Percentiles rank a stretch among this genome's conserved stretches.
These are phyloP conservation scores for Paspalum vaginatum DNA, from an alignment of 176 grass and related monocot species.

Conservation along the genomic window DNA sequence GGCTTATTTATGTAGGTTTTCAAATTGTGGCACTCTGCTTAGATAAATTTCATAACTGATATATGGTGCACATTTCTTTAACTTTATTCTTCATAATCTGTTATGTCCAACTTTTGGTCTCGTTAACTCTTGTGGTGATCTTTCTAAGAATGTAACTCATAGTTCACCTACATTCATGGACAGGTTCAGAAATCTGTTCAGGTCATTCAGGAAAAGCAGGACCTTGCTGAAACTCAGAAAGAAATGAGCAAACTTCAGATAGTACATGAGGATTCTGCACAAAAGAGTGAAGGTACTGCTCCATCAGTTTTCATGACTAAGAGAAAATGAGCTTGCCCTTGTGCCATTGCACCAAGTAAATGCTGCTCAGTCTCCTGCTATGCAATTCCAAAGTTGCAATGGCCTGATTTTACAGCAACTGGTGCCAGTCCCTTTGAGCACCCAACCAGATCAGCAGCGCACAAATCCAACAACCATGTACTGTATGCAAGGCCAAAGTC, in stretches of 20 bases:
- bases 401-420: constrained; percentile 58
- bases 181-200: constrained; percentile 89
- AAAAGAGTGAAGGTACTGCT: constrained; percentile 61
- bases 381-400: constrained; percentile 59
- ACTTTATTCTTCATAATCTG: background rate
- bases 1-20: background rate
- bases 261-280: constrained; percentile 58
- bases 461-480: constrained; percentile 54
- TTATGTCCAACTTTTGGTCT: background rate
- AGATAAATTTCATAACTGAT: background rate
- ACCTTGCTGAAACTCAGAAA: constrained; percentile 72
- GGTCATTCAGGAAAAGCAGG: constrained; percentile 85
- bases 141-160: background rate
- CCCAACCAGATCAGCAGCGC: constrained; percentile 48
- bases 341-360: constrained; percentile 67
- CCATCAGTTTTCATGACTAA: constrained; percentile 53
- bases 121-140: background rate
- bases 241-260: constrained; percentile 81
- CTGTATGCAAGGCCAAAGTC: constrained; percentile 45
- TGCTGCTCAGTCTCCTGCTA: constrained; percentile 47
- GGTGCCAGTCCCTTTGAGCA: constrained; percentile 45
- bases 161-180: constrained; percentile 19
- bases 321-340: constrained; percentile 68
- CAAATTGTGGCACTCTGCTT: background rate
- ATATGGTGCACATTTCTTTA: background rate